Evolutionary conservation across 495 filamentous ascomycete species (phyloP), one percentile per base, ranked within the genome.

Genomic region (Xylaria acuta): DNA sequence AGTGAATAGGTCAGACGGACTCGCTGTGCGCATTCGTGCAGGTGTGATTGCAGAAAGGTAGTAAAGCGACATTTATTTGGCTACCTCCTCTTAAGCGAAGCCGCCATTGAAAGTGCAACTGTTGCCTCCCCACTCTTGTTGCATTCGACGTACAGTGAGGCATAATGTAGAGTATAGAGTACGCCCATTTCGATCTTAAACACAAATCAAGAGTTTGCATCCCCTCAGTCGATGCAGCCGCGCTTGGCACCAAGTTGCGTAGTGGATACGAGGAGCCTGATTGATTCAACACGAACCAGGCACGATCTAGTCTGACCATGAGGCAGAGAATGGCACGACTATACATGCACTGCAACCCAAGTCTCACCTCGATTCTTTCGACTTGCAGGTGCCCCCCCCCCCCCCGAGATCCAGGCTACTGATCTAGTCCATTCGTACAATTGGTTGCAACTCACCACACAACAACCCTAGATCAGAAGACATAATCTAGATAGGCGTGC

Each of bases 321-420:
- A 64, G 60, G 32, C 41, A 32, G 27, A 67, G 45, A 22, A 58
- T 22, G 32, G 65, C 49, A 58, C 45, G 36, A 41, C 38, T 30
- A 58, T 58, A 40, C 51, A 68, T 68, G 65, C 65, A 58, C 49
- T 68, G 65, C 43, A 68, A 68, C 49, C 54, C 38, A 62, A 62
- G 41, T 41, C 54, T 69, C 67, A 45, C 25, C 20, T 51, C n/a
- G 25, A 49, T n/a, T 32, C 27, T 65, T 20, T 65, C 38, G 9
- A 27, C 63, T 56, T 49, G 53, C 51, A 54, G 22, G n/a, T 68
- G 8, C 34, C 11, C 12, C n/a, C n/a, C n/a, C n/a, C n/a, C n/a
- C n/a, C n/a, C n/a, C 58, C 2, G 34, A 38, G 18, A 60, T 60
- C 58, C 32, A 60, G 34, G 32, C 32, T 60, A 60, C 34, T 1